Conservation (phyloP, 225 moss, liverwort and hornwort genomes). For the Neckera pumila region DNA sequence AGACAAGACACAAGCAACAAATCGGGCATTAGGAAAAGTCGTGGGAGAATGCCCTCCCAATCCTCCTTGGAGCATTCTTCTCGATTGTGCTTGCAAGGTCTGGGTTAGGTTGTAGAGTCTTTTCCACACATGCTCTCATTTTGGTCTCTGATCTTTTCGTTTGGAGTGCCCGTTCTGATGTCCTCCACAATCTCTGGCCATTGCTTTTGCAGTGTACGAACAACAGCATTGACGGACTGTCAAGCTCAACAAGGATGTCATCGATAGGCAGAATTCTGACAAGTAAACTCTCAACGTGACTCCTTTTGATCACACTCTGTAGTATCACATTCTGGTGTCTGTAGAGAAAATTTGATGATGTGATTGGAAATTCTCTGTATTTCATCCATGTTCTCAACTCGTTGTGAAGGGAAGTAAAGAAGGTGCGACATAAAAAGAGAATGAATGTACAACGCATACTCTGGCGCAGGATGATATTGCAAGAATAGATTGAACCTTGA, state of each 20-base stretch:
- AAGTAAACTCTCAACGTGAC: not conserved
- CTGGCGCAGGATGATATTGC: not conserved
- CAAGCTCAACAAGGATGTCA: not conserved
- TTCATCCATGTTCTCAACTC: not conserved
- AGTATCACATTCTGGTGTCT: not conserved
- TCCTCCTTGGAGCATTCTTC: constrained; percentile 29
- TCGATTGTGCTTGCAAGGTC: constrained; percentile 22
- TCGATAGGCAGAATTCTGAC: not conserved
- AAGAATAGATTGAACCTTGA: not conserved
- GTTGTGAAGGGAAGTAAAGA: not conserved
- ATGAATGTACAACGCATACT: not conserved
- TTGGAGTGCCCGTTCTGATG: constrained; percentile 51
- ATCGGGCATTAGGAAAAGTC: constrained; percentile 53
- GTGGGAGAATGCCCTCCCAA: constrained; percentile 55
- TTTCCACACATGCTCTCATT: constrained; percentile 22
- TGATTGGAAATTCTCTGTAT: not conserved
- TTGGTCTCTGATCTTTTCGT: constrained; percentile 12
- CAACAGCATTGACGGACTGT: not conserved
- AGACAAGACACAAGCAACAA: constrained; percentile 38
- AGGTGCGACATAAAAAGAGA: not conserved
- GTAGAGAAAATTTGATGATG: not conserved
- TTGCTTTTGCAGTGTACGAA: constrained; percentile 10
- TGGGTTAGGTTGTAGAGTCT: constrained; percentile 13
- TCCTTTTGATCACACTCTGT: not conserved
- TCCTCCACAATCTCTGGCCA: constrained; percentile 59